Base-by-base conservation (phyloP, 139 green algal species). In the Marvania coccoides region DNA sequence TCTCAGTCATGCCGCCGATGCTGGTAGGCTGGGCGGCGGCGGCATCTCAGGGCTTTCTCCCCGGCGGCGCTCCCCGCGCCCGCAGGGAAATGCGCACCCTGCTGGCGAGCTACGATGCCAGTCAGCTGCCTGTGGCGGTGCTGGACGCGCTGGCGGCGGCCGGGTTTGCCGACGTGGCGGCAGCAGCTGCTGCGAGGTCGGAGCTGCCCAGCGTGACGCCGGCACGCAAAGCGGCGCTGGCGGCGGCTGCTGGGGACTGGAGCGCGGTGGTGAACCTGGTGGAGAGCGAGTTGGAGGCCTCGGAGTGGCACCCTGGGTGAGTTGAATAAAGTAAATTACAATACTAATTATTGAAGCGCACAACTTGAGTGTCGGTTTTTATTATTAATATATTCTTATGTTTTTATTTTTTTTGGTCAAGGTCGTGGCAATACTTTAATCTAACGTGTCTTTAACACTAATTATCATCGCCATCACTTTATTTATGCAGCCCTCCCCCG, bases 241-340 rank as follows among this genome's bases (percentile, higher is more conserved):
- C 51, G 29, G 74, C 78, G 46, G 75, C 75, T 4, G 70, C 75
- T 3, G 75, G 75, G 34, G 42, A 84, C 40, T 84, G 78, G 78
- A n/a, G 51, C 0, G 30, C 47, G 0, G 63, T 78, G 48, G 35
- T 83, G 19, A 15, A 26, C 4, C 9, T 58, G 30, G 47, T 72
- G 5, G 24, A 74, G 3, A 58, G 47, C 29, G 66, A 83, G 36
- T 79, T 70, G 45, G 63, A 80, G 45, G 34, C 47, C 8, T 77
- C 59, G 13, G 38, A 69, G 38, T 72, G 54, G 35, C 67, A 75
- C 46, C 78, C 78, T 7, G 56, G 35, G 75, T 82, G 54, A 61
- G 69, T 6, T 5, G 34, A n/a, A n/a, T n/a, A n/a, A n/a, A n/a
- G n/a, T n/a, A n/a, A n/a, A n/a, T n/a, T n/a, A n/a, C n/a, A n/a